A percentile compares a stretch with the other conserved stretches of the same genome.
Conservation (phyloP, 352 stramenopile species). For the Phytophthora megakarya region DNA sequence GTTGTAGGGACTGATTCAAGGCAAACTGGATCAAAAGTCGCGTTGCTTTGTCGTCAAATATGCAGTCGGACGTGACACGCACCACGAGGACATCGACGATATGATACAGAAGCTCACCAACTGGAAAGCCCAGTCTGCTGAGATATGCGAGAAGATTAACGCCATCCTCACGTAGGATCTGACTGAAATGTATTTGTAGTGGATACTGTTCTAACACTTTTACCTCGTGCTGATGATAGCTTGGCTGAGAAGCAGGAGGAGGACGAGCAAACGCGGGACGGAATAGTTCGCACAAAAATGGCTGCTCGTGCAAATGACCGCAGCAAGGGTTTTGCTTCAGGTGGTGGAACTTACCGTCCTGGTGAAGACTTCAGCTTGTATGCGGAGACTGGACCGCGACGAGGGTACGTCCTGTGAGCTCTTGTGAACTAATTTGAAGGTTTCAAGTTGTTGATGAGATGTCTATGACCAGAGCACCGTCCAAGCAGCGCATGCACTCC, state of each 20-base stretch:
- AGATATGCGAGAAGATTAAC: constrained; percentile 71
- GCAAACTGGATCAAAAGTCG: constrained; percentile 91
- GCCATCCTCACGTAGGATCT: constrained; percentile 59
- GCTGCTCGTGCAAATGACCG: constrained; percentile 54
- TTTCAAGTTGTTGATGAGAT: neutral
- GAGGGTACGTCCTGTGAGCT: constrained; percentile 42
- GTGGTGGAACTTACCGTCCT: constrained; percentile 34
- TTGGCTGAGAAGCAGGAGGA: constrained; percentile 61
- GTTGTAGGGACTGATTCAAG: constrained; percentile 83
- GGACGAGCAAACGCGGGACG: constrained; percentile 53
- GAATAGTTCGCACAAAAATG: constrained; percentile 62
- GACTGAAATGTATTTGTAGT: neutral
- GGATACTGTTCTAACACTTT: constrained; percentile 1
- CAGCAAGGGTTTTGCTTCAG: constrained; percentile 37
- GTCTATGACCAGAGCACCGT: constrained; percentile 32
- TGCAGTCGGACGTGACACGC: constrained; percentile 87
- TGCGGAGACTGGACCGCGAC: constrained; percentile 45
- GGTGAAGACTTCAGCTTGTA: constrained; percentile 57
- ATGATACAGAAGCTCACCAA: constrained; percentile 90
- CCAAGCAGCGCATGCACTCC: constrained; percentile 53
- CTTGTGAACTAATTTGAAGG: neutral
- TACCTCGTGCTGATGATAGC: constrained; percentile 28
- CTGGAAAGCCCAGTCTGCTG: constrained; percentile 75
- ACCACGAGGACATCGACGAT: constrained; percentile 79
- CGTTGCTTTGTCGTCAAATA: constrained; percentile 86